Evolutionary conservation across 169 alveolate genomes (phyloP).

Genomic region (Cryptosporidium ryanae): DNA sequence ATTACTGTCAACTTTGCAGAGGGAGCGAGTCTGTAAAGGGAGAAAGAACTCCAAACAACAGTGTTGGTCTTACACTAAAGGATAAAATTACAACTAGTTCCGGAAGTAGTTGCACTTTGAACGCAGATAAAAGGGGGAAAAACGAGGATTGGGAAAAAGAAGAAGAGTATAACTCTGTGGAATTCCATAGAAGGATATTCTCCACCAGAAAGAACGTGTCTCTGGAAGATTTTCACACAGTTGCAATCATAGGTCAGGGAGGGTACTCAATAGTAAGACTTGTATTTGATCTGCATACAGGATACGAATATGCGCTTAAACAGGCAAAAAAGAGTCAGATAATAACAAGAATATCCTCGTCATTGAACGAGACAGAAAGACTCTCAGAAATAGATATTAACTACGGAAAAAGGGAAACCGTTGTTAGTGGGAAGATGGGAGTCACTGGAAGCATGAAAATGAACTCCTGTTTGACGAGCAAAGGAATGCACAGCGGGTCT

Average conservation of each 20-base stretch:
- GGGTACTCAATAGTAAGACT: slow-evolving; percentile 71
- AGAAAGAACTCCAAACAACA: background rate
- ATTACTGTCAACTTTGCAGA: too few relatives aligned
- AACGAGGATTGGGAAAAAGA: too few relatives aligned
- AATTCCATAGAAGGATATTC: slow-evolving; percentile 45
- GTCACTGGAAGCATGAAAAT: too few relatives aligned
- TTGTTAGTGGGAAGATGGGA: background rate
- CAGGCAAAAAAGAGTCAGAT: slow-evolving; percentile 57
- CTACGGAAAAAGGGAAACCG: background rate
- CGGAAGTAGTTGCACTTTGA: too few relatives aligned
- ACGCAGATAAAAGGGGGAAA: too few relatives aligned
- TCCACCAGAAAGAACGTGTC: slow-evolving; percentile 38
- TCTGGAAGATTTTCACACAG: slow-evolving; percentile 58
- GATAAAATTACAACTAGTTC: too few relatives aligned
- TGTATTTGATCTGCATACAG: slow-evolving; percentile 61
- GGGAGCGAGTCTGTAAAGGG: background rate
- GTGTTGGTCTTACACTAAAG: too few relatives aligned
- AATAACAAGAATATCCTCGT: background rate
- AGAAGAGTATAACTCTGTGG: slow-evolving; percentile 1
- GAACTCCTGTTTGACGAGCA: too few relatives aligned
- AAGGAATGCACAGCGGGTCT: too few relatives aligned
- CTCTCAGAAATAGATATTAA: slow-evolving; percentile 15
- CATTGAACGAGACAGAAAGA: slow-evolving; percentile 6
- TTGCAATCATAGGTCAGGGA: slow-evolving; percentile 66
- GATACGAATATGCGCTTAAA: slow-evolving; percentile 56